These are phyloP conservation scores for Blastobotrys americana DNA, from an alignment of 805 yeast genomes.

Conservation along the genomic window DNA sequence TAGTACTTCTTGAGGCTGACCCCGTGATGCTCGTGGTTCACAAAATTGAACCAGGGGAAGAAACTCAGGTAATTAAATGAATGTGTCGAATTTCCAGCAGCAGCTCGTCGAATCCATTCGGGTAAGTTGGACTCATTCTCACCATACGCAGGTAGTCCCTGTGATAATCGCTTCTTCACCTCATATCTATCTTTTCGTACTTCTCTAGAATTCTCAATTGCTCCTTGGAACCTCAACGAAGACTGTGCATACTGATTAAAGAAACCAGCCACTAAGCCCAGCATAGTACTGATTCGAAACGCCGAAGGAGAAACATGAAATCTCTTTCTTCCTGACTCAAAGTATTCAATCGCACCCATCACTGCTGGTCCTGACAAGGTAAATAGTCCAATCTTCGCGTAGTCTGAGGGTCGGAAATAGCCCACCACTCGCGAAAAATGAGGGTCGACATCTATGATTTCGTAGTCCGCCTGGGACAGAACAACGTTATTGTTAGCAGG, in stretches of 20 bases:
- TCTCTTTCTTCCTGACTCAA: constrained; percentile 43
- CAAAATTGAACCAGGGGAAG: constrained; percentile 79
- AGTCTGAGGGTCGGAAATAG: constrained; percentile 65
- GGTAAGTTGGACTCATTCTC: constrained; percentile 46
- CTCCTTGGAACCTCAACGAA: constrained; percentile 69
- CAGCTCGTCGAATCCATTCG: constrained; percentile 63
- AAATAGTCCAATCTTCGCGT: constrained; percentile 41
- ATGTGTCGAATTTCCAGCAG: constrained; percentile 71
- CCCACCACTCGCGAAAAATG: constrained; percentile 62
- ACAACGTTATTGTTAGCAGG: constrained; percentile 14
- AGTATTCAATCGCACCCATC: constrained; percentile 38
- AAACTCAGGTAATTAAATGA: constrained; percentile 53
- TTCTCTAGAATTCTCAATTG: constrained; percentile 64
- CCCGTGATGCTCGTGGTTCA: constrained; percentile 76
- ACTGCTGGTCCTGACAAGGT: constrained; percentile 46
- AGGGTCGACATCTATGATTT: constrained; percentile 73
- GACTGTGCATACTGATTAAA: constrained; percentile 60
- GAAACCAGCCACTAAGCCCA: constrained; percentile 72
- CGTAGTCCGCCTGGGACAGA: constrained; percentile 18
- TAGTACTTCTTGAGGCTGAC: constrained; percentile 55
- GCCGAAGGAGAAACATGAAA: constrained; percentile 45
- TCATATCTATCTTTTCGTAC: constrained; percentile 67
- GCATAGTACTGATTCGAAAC: constrained; percentile 53
- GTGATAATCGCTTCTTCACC: constrained; percentile 55
- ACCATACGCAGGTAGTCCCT: constrained; percentile 63